phyloP scores from a whole-genome alignment of 495 filamentous ascomycete genomes.

The Neurospora tetrasperma region DNA sequence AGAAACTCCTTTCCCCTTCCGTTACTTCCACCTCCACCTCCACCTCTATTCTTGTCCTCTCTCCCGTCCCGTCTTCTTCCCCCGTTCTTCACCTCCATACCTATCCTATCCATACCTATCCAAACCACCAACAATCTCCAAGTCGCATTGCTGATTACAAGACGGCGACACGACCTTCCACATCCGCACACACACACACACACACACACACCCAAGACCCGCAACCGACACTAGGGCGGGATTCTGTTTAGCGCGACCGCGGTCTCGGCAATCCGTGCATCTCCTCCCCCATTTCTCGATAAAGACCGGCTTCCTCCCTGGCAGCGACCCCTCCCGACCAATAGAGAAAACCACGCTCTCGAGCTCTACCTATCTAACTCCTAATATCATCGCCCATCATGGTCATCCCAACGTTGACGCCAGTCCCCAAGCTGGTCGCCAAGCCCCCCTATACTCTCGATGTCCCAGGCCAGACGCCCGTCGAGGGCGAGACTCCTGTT shows the following conservation, averaged over 20 bases:
- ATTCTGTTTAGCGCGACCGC: neutral
- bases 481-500: conserved; percentile 84
- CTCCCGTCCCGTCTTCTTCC: neutral
- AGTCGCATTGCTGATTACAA: neutral
- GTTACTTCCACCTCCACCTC: neutral
- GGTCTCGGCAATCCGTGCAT: neutral
- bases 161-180: neutral
- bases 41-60: neutral
- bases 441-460: conserved; percentile 69
- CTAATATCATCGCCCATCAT: neutral
- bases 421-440: neutral
- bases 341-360: neutral
- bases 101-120: neutral
- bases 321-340: neutral
- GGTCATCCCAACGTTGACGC: neutral
- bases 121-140: neutral
- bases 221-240: neutral
- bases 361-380: neutral
- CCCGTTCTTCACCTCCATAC: neutral
- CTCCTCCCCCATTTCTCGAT: neutral
- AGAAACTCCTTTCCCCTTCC: conserved; percentile 4
- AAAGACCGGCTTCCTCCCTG: neutral
- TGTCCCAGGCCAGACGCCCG: conserved; percentile 56
- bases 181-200: too few species aligned
- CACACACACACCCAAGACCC: neutral